These are phyloP conservation scores for Pseudocercospora ulei DNA, from an alignment of 2,329 filamentous ascomycete species.

Conservation along the genomic window DNA sequence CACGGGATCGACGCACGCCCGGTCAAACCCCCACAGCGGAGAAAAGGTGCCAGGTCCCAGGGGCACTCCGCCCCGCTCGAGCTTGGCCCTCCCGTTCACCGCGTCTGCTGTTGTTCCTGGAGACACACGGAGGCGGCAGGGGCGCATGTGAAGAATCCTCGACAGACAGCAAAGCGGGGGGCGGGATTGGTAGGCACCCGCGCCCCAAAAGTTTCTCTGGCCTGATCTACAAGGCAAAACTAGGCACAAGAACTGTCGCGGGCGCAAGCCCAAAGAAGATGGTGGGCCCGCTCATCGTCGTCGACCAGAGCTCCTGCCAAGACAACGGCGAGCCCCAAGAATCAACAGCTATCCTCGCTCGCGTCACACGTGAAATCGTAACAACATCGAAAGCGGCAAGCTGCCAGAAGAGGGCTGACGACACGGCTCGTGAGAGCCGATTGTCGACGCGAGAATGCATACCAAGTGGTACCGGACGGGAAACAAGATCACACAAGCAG, in stretches of 20 bases:
- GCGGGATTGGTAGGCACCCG: background rate
- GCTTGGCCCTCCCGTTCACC: no score
- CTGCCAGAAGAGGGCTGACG: conserved; percentile 8
- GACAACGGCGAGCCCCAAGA: conserved; percentile 12
- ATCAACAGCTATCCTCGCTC: conserved; percentile 15
- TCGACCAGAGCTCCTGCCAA: conserved; percentile 14
- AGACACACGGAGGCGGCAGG: no score
- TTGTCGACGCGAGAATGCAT: conserved; percentile 9
- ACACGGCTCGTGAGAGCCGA: conserved; percentile 8
- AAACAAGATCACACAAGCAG: conserved; percentile 13
- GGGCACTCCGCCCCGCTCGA: no score
- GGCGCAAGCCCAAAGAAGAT: conserved; percentile 4
- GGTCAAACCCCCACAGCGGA: no score
- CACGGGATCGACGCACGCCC: no score
- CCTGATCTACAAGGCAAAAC: conserved; percentile 15
- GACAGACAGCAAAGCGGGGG: background rate
- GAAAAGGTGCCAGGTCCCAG: no score
- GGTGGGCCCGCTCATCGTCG: conserved; percentile 13
- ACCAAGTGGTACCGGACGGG: conserved; percentile 10
- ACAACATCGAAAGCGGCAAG: conserved; percentile 12
- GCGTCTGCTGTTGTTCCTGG: no score
- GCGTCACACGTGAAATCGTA: conserved; percentile 15
- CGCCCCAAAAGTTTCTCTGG: conserved; percentile 1
- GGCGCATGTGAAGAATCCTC: background rate
- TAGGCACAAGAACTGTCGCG: conserved; percentile 18